phyloP scores from a whole-genome alignment of 1,139 yeast genomes.

The Yamadazyma sp. region DNA sequence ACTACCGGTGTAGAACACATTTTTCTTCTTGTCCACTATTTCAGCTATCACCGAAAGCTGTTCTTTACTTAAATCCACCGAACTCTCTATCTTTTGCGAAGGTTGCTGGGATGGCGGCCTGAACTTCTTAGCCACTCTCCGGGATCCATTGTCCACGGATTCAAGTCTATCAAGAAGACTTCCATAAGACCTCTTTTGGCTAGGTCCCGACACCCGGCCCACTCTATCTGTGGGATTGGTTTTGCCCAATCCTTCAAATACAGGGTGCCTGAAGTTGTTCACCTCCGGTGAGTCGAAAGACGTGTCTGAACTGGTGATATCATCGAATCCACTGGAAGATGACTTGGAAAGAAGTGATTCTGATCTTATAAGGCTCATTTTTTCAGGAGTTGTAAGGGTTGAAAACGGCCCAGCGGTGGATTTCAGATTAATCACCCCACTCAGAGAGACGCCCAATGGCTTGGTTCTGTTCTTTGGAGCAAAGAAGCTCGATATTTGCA shows the following conservation, averaged over 20 bases:
- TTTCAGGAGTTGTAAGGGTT: conserved; percentile 20
- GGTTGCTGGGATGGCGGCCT: background rate
- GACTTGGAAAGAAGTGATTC: conserved; percentile 22
- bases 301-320: conserved; percentile 26
- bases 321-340: conserved; percentile 26
- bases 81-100: background rate
- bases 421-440: background rate
- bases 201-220: background rate
- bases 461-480: conserved; percentile 3
- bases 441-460: background rate
- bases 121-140: conserved; percentile 2
- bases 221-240: background rate
- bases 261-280: conserved; percentile 26
- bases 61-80: conserved; percentile 46
- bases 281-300: conserved; percentile 34
- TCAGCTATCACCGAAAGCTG: conserved; percentile 68
- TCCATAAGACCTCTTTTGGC: conserved; percentile 5
- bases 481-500: conserved; percentile 21
- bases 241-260: background rate
- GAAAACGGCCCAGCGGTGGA: background rate
- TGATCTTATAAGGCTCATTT: conserved; percentile 17
- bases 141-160: conserved; percentile 1
- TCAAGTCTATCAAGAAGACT: conserved; percentile 10
- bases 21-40: conserved; percentile 54
- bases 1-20: conserved; percentile 73